A percentile compares a stretch with the other conserved stretches of the same genome.
These are phyloP conservation scores for Neospora caninum DNA, from an alignment of 169 alveolate genomes.

Conservation along the genomic window DNA sequence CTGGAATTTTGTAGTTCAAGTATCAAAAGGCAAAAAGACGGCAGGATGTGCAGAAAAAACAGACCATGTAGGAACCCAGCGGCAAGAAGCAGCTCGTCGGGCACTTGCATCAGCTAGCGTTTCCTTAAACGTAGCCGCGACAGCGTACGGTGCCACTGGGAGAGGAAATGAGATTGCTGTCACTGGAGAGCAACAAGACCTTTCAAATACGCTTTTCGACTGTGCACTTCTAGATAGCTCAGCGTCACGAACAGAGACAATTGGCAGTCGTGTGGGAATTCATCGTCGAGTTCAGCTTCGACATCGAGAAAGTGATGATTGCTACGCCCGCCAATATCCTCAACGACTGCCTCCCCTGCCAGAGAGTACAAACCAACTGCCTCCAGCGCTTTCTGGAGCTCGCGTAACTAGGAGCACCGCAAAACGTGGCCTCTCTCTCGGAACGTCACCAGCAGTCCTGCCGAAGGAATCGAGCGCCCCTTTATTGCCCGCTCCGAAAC, in stretches of 20 bases:
- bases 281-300: not conserved
- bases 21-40: not conserved
- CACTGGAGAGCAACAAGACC: not conserved
- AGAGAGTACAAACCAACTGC: not conserved
- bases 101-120: not conserved
- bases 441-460: not conserved
- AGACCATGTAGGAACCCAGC: not conserved
- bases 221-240: not conserved
- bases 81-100: not conserved
- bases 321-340: constrained; percentile 5
- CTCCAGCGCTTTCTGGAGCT: not conserved
- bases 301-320: not conserved
- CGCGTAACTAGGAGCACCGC: constrained; percentile 20
- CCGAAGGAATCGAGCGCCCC: not conserved
- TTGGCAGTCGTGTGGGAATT: not conserved
- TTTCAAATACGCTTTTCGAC: not conserved
- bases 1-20: constrained; percentile 1
- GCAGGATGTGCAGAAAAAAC: not conserved
- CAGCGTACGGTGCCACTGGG: not conserved
- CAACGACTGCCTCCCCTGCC: not conserved
- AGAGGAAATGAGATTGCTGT: not conserved
- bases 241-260: not conserved
- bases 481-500: not conserved
- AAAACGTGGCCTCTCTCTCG: not conserved
- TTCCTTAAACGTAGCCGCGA: constrained; percentile 1